Evolutionary conservation across 495 filamentous ascomycete species (phyloP), one percentile per base, ranked within the genome.

Genomic region (Penicillium flavigenum): DNA sequence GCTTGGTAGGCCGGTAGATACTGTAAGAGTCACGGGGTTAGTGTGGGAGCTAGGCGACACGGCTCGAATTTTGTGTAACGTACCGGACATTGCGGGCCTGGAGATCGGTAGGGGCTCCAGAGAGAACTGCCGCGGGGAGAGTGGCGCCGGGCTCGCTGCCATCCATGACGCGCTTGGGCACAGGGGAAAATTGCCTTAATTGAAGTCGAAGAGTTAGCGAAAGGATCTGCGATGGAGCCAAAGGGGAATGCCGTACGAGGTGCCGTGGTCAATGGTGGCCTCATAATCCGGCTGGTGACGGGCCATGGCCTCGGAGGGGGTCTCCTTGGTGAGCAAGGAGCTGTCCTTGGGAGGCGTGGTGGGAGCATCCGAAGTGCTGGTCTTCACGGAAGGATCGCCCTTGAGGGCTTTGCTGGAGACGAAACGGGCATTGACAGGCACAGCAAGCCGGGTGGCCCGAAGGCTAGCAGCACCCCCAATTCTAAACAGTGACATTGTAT

Each of bases 41-140:
- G 58, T 49, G 32, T 31, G 51, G 43, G 42, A 47, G 7, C 8
- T 27, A 24, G 54, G 12, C 11, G 24, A 42, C 42, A 8, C n/a
- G 10, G 48, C 29, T 39, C 26, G 16, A 24, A 20, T 19, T 19
- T 19, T 26, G 31, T 24, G 16, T 24, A 29, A 47, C 77, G 46
- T 85, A 96, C 92, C 92, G 88, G 68, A 96, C 94, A 60, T 90
- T 94, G 56, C 94, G 83, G 45, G 92, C 91, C 74, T 97, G 92
- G 5, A 98, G 80, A 63, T 98, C 95, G 34, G 91, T 85, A 24
- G 94, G 94, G 43, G 94, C 95, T 32, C 94, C 94, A 12, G 94
- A 98, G 24, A 97, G 79, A 43, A 93, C 83, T 52, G 90, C 91
- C 36, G 91, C 94, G 14, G 92, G 83, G 24, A 91, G 77, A 51